phyloP scores from a whole-genome alignment of 1,139 yeast species.

The Scheffersomyces lignicola region DNA sequence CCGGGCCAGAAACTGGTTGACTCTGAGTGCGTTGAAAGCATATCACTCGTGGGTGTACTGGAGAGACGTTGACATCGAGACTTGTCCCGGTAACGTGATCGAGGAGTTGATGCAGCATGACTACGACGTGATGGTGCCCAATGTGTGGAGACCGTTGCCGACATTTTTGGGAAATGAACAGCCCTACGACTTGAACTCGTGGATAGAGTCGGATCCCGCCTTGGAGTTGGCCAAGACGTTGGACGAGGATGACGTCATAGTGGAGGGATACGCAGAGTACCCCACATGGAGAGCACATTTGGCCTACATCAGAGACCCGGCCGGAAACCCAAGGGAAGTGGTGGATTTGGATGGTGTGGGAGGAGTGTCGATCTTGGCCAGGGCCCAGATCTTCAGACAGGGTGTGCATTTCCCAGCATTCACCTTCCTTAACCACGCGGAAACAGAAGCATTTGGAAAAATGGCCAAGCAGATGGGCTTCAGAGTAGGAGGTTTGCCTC shows the following conservation, averaged over 20 bases:
- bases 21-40: conserved; percentile 73
- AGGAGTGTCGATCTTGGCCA: conserved; percentile 83
- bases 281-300: conserved; percentile 87
- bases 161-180: conserved; percentile 75
- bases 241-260: conserved; percentile 83
- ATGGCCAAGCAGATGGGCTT: conserved; percentile 81
- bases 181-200: conserved; percentile 83
- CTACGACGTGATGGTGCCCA: conserved; percentile 84
- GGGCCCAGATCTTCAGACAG: conserved; percentile 75
- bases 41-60: conserved; percentile 94
- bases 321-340: conserved; percentile 65
- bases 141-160: conserved; percentile 87
- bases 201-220: conserved; percentile 80
- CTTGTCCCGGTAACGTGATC: conserved; percentile 76
- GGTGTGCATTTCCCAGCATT: conserved; percentile 91
- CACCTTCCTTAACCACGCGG: conserved; percentile 87
- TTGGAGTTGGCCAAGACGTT: conserved; percentile 63
- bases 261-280: conserved; percentile 88
- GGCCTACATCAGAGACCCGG: conserved; percentile 66
- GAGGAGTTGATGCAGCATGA: conserved; percentile 74
- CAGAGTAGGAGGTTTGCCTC: conserved; percentile 82
- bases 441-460: conserved; percentile 90
- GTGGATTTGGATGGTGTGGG: conserved; percentile 86
- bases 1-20: conserved; percentile 84
- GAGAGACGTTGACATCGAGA: conserved; percentile 89